Conservation (phyloP, 139 green algal species). For the Desmodesmus armatus region DNA sequence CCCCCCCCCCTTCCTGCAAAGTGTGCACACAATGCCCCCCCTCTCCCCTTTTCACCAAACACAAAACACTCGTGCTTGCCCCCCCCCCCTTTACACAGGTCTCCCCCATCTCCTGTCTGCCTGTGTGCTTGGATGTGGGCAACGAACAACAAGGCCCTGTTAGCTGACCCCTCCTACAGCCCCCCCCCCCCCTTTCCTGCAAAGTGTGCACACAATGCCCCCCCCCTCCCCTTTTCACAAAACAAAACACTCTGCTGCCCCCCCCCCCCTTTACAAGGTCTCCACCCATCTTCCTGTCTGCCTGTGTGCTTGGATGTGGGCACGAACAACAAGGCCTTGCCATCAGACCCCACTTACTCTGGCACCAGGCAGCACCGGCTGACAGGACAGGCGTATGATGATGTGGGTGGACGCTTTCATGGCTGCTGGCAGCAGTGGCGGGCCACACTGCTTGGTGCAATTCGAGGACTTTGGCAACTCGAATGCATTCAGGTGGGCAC, state of each 20-base stretch:
- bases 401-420: background rate
- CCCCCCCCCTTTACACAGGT: no score
- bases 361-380: constrained; percentile 31
- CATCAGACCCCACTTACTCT: constrained; percentile 80
- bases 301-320: constrained; percentile 89
- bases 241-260: no score
- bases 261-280: no score
- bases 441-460: constrained; percentile 79
- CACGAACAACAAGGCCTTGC: constrained; percentile 79
- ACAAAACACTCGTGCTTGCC: no score
- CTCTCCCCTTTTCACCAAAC: no score
- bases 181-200: no score
- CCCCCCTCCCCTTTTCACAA: no score
- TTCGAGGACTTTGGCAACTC: constrained; percentile 79
- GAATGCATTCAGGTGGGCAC: constrained; percentile 60
- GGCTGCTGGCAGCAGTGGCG: constrained; percentile 51
- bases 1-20: no score
- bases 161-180: constrained; percentile 84
- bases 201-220: no score
- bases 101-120: constrained; percentile 74
- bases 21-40: no score
- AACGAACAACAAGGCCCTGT: constrained; percentile 81
- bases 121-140: constrained; percentile 86
- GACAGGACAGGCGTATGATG: background rate
- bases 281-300: constrained; percentile 70